Conservation (phyloP, 768 basidiomycete species). For the Collybia sordida region DNA sequence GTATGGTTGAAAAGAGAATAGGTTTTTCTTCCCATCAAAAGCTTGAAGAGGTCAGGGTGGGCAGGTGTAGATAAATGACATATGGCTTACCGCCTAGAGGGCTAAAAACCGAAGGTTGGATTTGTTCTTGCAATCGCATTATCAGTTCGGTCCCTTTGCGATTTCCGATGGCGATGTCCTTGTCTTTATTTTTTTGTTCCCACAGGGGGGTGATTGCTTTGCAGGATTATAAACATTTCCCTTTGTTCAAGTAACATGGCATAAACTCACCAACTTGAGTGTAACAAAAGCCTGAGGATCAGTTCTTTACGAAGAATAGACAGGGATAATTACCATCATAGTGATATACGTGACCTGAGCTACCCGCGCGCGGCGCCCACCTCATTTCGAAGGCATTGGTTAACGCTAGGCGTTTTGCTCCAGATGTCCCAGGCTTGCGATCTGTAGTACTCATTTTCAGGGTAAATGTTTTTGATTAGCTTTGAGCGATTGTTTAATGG, state of each 20-base stretch:
- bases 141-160: slow-evolving; percentile 28
- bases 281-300: background rate
- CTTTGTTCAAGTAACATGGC: background rate
- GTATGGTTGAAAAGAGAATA: slow-evolving; percentile 25
- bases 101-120: slow-evolving; percentile 21
- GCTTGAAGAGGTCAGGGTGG: slow-evolving; percentile 14
- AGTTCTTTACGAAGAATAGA: background rate
- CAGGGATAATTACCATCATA: slow-evolving; percentile 21
- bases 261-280: slow-evolving; percentile 10
- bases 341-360: slow-evolving; percentile 16
- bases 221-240: background rate
- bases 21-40: slow-evolving; percentile 33
- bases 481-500: no score
- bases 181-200: slow-evolving; percentile 10
- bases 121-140: slow-evolving; percentile 24
- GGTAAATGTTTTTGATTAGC: no score
- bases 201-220: slow-evolving; percentile 22
- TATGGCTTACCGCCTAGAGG: slow-evolving; percentile 22
- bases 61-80: background rate
- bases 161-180: slow-evolving; percentile 19
- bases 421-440: slow-evolving; percentile 7
- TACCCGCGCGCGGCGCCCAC: slow-evolving; percentile 11
- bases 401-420: slow-evolving; percentile 6
- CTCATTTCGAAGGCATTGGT: slow-evolving; percentile 22
- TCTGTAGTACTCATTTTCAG: no score